A percentile compares a stretch with the other conserved stretches of the same genome.
These are phyloP conservation scores for Francoa sonchifolia DNA, from an alignment of 441 rosid species.

Conservation along the genomic window DNA sequence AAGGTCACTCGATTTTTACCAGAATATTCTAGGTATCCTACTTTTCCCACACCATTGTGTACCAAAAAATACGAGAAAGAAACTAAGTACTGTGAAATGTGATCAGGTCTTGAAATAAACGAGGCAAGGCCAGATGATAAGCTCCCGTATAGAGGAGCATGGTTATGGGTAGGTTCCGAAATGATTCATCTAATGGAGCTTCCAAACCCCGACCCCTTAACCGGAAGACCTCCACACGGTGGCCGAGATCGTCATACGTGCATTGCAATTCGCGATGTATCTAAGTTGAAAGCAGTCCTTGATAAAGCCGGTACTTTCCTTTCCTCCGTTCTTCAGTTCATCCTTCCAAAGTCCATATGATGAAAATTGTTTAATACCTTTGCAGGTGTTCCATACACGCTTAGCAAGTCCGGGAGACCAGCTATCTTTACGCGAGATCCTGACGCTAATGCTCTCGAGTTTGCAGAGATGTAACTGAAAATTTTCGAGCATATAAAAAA, in stretches of 20 bases:
- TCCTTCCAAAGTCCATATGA: neutral
- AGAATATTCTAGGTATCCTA: conserved; percentile 46
- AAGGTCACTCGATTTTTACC: conserved; percentile 74
- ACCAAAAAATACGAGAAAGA: neutral
- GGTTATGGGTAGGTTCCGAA: conserved; percentile 97
- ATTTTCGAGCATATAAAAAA: too few species aligned
- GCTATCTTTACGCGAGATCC: conserved; percentile 88
- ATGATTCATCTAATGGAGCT: conserved; percentile 99
- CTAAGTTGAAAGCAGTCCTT: conserved; percentile 56
- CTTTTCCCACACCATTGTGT: neutral
- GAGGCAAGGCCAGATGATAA: conserved; percentile 91
- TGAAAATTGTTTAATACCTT: neutral
- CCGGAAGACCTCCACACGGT: conserved; percentile 81
- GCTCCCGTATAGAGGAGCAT: conserved; percentile 92
- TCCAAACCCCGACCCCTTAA: conserved; percentile 87
- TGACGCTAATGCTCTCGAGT: conserved; percentile 84
- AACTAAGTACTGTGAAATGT: neutral
- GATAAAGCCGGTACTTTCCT: conserved; percentile 55
- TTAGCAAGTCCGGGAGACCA: conserved; percentile 83
- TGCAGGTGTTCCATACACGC: conserved; percentile 67
- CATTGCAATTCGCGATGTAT: conserved; percentile 65
- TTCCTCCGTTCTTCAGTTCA: conserved; percentile 1
- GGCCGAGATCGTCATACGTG: conserved; percentile 94
- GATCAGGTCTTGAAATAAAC: conserved; percentile 70
- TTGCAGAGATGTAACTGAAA: too few species aligned